Base-by-base conservation (phyloP, 106 monocot species). In the Agapanthus africanus region DNA sequence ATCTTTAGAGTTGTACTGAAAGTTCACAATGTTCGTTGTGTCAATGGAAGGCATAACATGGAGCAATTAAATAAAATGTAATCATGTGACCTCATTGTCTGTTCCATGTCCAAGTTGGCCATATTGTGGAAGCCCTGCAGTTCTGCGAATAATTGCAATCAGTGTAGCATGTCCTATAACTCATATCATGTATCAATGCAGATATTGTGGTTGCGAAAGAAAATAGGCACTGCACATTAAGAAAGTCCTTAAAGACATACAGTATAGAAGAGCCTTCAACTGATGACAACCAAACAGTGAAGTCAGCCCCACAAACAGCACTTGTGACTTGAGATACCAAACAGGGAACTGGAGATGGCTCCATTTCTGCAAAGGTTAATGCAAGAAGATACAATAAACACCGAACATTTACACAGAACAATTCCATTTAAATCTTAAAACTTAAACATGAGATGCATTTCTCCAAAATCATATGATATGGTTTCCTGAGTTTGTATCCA, bases 21-120 rank as follows among this genome's bases (percentile, higher is more conserved):
- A 67, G 23, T 18, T 40, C 37, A 63, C 18, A 46, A 38, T 37
- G 11, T 15, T 22, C 26, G 4, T 38, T 71, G 22, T 66, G 27
- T 41, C 28, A 41, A 26, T 14, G 3, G 42, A 42, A 30, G 16
- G 27, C 11, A 41, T 59, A 50, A 63, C 19, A 70, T 28, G 28
- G 26, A 36, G 63, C 4, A 11, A 63, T 30, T 33, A 73, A 28
- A 28, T 37, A 37, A 35, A 65, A 31, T 22, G 31, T 16, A 52
- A 26, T 44, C 44, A 57, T 15, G 33, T 64, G 32, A 97, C 95
- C 84, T 97, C 86, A 65, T 84, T 88, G 65, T 97, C 88, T 32
- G 95, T 97, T 67, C 95, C 95, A 81, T 97, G 95, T 42, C 95
- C 95, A 73, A 97, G 95, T 69, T 97, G 95, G 28, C 95, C 95